These are phyloP conservation scores for Bassia scoparia DNA, from an alignment of 148 eudicot genomes.

Conservation along the genomic window DNA sequence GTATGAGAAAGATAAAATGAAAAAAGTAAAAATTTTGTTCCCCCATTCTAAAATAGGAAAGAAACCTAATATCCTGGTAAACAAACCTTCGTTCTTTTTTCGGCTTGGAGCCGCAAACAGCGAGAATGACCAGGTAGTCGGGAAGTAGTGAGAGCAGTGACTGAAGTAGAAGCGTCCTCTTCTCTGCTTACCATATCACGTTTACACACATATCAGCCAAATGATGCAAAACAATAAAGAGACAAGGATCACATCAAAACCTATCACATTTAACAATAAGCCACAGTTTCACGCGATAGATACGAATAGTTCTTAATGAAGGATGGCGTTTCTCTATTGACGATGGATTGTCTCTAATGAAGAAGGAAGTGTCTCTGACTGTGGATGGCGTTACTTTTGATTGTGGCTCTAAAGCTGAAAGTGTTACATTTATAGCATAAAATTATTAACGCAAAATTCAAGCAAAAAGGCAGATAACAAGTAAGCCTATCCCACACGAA, in stretches of 20 bases:
- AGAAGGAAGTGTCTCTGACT: conserved; percentile 26
- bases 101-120: conserved; percentile 40
- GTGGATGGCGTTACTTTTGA: conserved; percentile 31
- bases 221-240: neutral
- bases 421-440: conserved; percentile 2
- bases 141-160: conserved; percentile 45
- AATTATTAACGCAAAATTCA: neutral
- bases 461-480: neutral
- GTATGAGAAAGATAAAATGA: neutral
- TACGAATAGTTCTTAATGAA: conserved; percentile 24
- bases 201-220: neutral
- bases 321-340: conserved; percentile 35
- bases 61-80: neutral
- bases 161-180: conserved; percentile 66
- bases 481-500: conserved; percentile 54
- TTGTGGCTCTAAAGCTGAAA: conserved; percentile 64
- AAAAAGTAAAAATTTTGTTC: neutral
- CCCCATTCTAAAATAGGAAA: neutral
- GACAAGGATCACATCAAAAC: neutral
- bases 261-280: no score
- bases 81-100: conserved; percentile 65
- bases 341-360: conserved; percentile 35
- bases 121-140: conserved; percentile 50
- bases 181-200: conserved; percentile 37
- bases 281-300: conserved; percentile 42